Percentiles rank a stretch among this genome's conserved stretches.
Conservation (phyloP, 108 stramenopile species). For the Seminavis robusta region DNA sequence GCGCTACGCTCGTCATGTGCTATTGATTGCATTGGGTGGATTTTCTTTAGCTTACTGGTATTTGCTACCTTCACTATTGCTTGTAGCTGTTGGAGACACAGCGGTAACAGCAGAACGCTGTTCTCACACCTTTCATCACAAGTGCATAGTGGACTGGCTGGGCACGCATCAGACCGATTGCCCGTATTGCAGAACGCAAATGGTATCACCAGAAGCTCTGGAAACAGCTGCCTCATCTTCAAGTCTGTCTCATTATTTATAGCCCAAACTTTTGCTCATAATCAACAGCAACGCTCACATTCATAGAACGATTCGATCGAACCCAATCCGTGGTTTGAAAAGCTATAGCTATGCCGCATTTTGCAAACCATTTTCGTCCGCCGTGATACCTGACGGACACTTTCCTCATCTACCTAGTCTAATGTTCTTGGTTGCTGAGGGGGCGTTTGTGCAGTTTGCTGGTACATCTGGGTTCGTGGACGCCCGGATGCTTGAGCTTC, state of each 20-base stretch:
- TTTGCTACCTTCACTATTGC: too few species aligned
- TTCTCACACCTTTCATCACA: conserved; percentile 7
- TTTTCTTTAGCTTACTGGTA: background rate
- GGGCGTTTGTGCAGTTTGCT: background rate
- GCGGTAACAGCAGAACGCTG: background rate
- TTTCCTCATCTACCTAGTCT: background rate
- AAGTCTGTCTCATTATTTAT: too few species aligned
- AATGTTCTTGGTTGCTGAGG: background rate
- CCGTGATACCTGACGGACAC: background rate
- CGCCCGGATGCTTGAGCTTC: conserved; percentile 14
- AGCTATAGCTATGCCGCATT: background rate
- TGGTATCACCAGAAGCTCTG: background rate
- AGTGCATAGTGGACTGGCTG: conserved; percentile 6
- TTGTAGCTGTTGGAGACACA: conserved; percentile 2
- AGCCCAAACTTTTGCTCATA: background rate
- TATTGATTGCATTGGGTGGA: background rate
- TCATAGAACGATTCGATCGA: background rate
- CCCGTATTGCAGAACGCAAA: background rate
- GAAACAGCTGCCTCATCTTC: too few species aligned
- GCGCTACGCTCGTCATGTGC: background rate
- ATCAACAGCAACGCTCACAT: background rate
- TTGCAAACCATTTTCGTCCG: background rate
- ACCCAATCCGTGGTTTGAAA: conserved; percentile 1
- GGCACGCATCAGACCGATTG: background rate
- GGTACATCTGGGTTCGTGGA: conserved; percentile 4